Percentiles rank a stretch among this genome's conserved stretches.
Evolutionary conservation across 2,329 filamentous ascomycete genomes (phyloP).

Genomic region (Epichloe baconii): DNA sequence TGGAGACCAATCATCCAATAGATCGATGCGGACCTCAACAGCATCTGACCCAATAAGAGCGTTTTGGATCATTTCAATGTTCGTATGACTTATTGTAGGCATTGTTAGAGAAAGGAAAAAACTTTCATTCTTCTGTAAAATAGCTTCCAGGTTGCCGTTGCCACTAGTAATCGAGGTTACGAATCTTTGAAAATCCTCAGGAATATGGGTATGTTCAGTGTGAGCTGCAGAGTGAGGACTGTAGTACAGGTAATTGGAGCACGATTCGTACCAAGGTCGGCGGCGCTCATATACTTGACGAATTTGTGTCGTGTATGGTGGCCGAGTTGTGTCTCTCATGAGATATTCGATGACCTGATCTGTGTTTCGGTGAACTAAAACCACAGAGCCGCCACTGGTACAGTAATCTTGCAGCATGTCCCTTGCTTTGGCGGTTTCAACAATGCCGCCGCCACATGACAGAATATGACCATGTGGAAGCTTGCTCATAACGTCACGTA

Average conservation of each 20-base stretch:
- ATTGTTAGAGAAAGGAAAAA: conserved; percentile 95
- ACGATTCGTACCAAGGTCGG: conserved; percentile 80
- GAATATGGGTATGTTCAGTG: conserved; percentile 14
- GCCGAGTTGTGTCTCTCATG: conserved; percentile 75
- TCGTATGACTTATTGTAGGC: conserved; percentile 50
- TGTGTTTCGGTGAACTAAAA: conserved; percentile 79
- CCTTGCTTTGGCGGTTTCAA: conserved; percentile 72
- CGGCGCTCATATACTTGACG: conserved; percentile 80
- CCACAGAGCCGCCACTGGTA: conserved; percentile 65
- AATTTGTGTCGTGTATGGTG: conserved; percentile 87
- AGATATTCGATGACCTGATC: conserved; percentile 82
- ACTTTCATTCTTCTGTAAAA: conserved; percentile 50
- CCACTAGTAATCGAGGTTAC: conserved; percentile 25
- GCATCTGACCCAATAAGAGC: conserved; percentile 81
- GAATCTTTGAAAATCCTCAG: conserved; percentile 24
- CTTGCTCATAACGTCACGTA: conserved; percentile 62
- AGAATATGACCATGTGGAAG: conserved; percentile 68
- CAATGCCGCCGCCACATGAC: conserved; percentile 86
- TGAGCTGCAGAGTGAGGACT: conserved; percentile 46
- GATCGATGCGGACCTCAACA: conserved; percentile 84
- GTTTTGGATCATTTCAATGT: conserved; percentile 51
- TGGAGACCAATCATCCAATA: conserved; percentile 61
- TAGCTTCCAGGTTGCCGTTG: conserved; percentile 32
- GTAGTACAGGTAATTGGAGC: conserved; percentile 90
- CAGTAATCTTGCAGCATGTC: conserved; percentile 62